Percentiles rank a stretch among this genome's conserved stretches.
Evolutionary conservation across 1,284 basidiomycete species (phyloP).

Genomic region (Austroboletus rostrupii): DNA sequence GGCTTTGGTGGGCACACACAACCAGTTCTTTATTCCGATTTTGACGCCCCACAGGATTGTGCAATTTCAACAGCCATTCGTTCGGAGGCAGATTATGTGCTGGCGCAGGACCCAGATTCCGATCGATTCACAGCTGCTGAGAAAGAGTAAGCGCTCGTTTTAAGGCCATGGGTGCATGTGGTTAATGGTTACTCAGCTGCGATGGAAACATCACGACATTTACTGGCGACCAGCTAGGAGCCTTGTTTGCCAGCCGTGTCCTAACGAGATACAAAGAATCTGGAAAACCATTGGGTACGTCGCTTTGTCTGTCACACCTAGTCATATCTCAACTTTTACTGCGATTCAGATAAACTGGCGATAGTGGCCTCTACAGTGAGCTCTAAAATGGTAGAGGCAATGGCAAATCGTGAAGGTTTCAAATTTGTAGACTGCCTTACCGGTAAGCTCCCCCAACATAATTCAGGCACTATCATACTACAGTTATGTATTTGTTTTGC

Average conservation of each 20-base stretch:
- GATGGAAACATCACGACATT: slow-evolving; percentile 67
- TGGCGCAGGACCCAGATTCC: slow-evolving; percentile 84
- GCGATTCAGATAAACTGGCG: slow-evolving; percentile 53
- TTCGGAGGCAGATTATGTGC: slow-evolving; percentile 54
- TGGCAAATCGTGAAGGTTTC: slow-evolving; percentile 74
- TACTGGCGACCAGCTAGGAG: slow-evolving; percentile 80
- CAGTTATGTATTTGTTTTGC: not conserved
- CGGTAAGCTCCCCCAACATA: slow-evolving; percentile 40
- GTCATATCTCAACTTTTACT: not conserved
- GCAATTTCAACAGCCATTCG: slow-evolving; percentile 59
- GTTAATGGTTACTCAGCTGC: slow-evolving; percentile 32
- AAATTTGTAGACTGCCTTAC: slow-evolving; percentile 80
- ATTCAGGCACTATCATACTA: not conserved
- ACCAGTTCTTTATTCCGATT: not conserved
- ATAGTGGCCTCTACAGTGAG: slow-evolving; percentile 87
- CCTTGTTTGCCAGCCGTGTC: slow-evolving; percentile 64
- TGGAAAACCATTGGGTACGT: slow-evolving; percentile 51
- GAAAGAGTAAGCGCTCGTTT: slow-evolving; percentile 43
- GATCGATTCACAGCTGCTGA: slow-evolving; percentile 84
- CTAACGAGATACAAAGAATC: slow-evolving; percentile 57
- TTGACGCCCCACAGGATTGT: slow-evolving; percentile 48
- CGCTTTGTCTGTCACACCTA: not conserved
- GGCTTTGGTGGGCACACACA: slow-evolving; percentile 44
- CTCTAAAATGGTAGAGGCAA: slow-evolving; percentile 79
- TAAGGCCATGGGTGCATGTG: not conserved